Conservation (phyloP, 306 rosid species). For the Medicago arabica region DNA sequence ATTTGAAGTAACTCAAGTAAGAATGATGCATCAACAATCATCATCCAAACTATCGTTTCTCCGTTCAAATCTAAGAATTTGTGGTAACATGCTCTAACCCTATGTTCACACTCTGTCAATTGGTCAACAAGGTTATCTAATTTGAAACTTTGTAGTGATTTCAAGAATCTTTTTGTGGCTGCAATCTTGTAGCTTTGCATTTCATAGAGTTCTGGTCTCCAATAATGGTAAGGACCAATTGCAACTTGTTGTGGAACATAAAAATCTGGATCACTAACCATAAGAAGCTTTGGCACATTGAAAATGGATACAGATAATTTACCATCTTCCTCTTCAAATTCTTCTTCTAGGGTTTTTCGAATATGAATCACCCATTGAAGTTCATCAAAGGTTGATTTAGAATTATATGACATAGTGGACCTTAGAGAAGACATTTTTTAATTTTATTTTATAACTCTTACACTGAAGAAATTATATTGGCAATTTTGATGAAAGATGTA, state of each 20-base stretch:
- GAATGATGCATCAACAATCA: slow-evolving; percentile 74
- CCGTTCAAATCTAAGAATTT: slow-evolving; percentile 69
- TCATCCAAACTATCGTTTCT: slow-evolving; percentile 80
- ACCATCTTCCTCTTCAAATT: slow-evolving; percentile 55
- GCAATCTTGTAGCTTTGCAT: slow-evolving; percentile 78
- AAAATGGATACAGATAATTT: slow-evolving; percentile 62
- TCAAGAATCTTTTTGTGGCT: slow-evolving; percentile 65
- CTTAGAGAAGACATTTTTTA: slow-evolving; percentile 45
- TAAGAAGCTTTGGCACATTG: slow-evolving; percentile 61
- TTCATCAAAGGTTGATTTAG: slow-evolving; percentile 61
- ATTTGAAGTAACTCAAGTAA: slow-evolving; percentile 72
- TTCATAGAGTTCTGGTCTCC: slow-evolving; percentile 78
- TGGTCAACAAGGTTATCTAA: slow-evolving; percentile 58
- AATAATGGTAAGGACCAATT: slow-evolving; percentile 77
- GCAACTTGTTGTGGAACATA: slow-evolving; percentile 78
- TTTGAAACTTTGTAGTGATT: slow-evolving; percentile 49
- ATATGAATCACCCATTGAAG: slow-evolving; percentile 66
- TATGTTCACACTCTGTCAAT: slow-evolving; percentile 53
- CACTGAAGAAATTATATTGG: neutral
- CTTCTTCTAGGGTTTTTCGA: slow-evolving; percentile 66
- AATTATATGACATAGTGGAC: slow-evolving; percentile 41
- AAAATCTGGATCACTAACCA: slow-evolving; percentile 64
- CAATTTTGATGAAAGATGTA: slow-evolving; percentile 10
- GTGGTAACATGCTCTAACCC: slow-evolving; percentile 69
- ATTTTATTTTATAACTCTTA: neutral